Conservation (phyloP, 257 asterid genomes). For the Penstemon davidsonii region DNA sequence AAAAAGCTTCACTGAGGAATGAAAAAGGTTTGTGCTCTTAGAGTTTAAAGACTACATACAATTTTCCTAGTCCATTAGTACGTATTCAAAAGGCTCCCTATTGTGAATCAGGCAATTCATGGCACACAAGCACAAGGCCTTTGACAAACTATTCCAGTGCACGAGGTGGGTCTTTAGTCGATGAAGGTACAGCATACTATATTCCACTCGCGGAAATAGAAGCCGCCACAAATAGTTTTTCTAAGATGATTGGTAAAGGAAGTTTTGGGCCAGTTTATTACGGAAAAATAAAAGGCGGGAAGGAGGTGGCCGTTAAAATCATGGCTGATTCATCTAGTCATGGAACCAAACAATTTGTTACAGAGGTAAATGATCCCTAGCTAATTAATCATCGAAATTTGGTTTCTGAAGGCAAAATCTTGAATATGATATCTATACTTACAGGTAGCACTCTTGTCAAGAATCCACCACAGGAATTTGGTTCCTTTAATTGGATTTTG, state of each 20-base stretch:
- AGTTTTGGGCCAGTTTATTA: constrained; percentile 95
- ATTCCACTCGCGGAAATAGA: constrained; percentile 72
- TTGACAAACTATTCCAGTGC: constrained; percentile 46
- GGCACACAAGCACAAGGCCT: constrained; percentile 56
- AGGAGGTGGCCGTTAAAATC: constrained; percentile 90
- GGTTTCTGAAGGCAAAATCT: background rate
- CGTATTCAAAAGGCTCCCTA: constrained; percentile 2
- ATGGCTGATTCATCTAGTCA: constrained; percentile 97
- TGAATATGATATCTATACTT: constrained; percentile 28
- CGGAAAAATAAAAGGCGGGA: constrained; percentile 86
- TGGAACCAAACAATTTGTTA: constrained; percentile 80
- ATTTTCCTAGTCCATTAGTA: constrained; percentile 12
- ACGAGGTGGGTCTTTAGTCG: constrained; percentile 79
- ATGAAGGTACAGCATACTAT: constrained; percentile 90
- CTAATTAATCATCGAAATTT: background rate
- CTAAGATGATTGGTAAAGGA: constrained; percentile 86
- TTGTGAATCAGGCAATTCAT: constrained; percentile 51
- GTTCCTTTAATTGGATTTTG: constrained; percentile 95
- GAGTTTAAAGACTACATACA: background rate
- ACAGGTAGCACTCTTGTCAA: constrained; percentile 93
- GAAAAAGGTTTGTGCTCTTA: constrained; percentile 42
- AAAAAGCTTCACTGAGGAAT: constrained; percentile 37
- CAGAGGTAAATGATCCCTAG: constrained; percentile 58
- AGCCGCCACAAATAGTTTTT: constrained; percentile 70
- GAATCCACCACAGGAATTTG: constrained; percentile 95